Percentiles rank a stretch among this genome's conserved stretches.
Evolutionary conservation across 2,329 filamentous ascomycete species (phyloP).

Genomic region (Trichoderma afroharzianum): DNA sequence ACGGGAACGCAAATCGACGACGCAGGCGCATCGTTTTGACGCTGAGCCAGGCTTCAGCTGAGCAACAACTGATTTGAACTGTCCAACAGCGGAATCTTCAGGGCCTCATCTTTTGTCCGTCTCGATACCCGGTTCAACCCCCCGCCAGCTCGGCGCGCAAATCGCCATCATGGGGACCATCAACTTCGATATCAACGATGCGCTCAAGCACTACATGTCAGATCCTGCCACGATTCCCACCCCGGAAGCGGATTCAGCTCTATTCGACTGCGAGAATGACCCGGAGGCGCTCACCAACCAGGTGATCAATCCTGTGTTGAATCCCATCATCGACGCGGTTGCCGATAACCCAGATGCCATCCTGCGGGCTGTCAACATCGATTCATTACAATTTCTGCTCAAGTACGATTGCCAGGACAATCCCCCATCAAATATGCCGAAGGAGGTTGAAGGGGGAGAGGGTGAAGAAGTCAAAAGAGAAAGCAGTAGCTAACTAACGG

Average conservation of each 20-base stretch:
- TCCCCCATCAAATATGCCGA: not conserved
- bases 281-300: conserved; percentile 75
- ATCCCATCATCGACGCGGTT: conserved; percentile 88
- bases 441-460: not conserved
- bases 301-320: conserved; percentile 79
- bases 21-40: not conserved
- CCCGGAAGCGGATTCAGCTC: conserved; percentile 75
- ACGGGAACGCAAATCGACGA: not conserved
- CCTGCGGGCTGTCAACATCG: conserved; percentile 72
- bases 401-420: conserved; percentile 71
- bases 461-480: not conserved
- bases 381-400: conserved; percentile 91
- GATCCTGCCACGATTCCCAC: conserved; percentile 81
- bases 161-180: conserved; percentile 63
- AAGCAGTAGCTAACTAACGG: not conserved
- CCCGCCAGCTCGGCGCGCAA: conserved; percentile 21
- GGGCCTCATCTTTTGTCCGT: not conserved
- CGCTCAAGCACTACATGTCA: conserved; percentile 94
- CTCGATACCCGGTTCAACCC: not conserved
- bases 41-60: not conserved
- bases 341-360: conserved; percentile 90
- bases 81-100: not conserved
- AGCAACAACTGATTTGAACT: not conserved
- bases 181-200: conserved; percentile 93
- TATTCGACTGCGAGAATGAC: conserved; percentile 90